These are phyloP conservation scores for Vigna reflexopilosa DNA, from an alignment of 306 rosid species.

Conservation along the genomic window DNA sequence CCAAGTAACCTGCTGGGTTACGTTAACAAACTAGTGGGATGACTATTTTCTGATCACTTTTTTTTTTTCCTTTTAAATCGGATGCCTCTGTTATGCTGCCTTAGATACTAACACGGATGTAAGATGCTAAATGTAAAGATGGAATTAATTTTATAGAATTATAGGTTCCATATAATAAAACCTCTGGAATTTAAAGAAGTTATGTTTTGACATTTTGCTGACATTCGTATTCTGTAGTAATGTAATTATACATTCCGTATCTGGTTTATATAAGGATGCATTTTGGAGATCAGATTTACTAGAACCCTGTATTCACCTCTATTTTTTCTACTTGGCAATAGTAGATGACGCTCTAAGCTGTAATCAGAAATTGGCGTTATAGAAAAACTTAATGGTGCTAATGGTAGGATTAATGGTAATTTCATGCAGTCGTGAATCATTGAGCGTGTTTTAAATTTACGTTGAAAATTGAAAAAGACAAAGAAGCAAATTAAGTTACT, in stretches of 20 bases:
- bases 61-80: constrained; percentile 2
- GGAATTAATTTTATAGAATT: constrained; percentile 54
- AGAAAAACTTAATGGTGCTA: constrained; percentile 7
- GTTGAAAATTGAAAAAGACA: neutral
- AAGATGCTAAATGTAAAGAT: constrained; percentile 57
- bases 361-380: constrained; percentile 3
- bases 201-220: constrained; percentile 42
- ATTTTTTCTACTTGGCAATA: neutral
- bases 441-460: neutral
- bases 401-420: neutral
- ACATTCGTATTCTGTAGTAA: constrained; percentile 29
- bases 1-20: constrained; percentile 65
- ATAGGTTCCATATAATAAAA: constrained; percentile 56
- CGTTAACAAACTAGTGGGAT: constrained; percentile 36
- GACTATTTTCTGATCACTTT: constrained; percentile 9
- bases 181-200: constrained; percentile 39
- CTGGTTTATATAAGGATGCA: constrained; percentile 33
- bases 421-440: neutral
- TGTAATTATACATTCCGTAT: constrained; percentile 28
- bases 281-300: neutral
- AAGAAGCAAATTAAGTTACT: neutral
- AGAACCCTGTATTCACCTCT: neutral
- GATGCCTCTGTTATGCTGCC: constrained; percentile 50
- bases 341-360: neutral
- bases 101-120: constrained; percentile 74